Base-by-base conservation (phyloP, 345 rosid species). In the Aethionema arabicum region DNA sequence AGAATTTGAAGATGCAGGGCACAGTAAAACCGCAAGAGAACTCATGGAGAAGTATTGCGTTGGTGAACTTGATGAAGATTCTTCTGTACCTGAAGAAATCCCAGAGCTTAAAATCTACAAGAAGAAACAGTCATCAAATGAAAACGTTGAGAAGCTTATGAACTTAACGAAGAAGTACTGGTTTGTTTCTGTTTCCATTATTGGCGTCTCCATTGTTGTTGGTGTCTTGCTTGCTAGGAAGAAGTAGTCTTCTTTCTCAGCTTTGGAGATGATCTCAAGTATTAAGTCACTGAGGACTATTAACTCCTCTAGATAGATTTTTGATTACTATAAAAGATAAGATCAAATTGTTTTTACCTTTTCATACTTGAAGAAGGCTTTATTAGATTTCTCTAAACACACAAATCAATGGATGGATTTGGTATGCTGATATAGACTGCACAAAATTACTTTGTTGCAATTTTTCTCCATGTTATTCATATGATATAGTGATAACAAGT, bases 1-100 rank as follows among this genome's bases (percentile, higher is more conserved):
- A 49, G 96, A 79, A 6, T 92, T 92, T 47, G 98, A 92, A 78
- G 97, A 93, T 59, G 95, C 83, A 3, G 97, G 95, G 13, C 98
- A 89, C 63, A 85, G 95, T 78, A 21, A 80, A 45, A 60, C 57
- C 4, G 97, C 99, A 4, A 83, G 76, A 70, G 90, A 87, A 51
- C 90, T 80, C 47, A 46, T 93, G 77, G 74, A 81, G 58, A 67
- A 63, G 59, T 82, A 83, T 56, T 87, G 73, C 76, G 77, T 89
- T 0, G 97, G 97, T 11, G 95, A 92, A 84, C 77, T 92, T 4
- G 95, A 89, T 43, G 45, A 74, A 55, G 61, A 21, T 21, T 21
- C 81, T 7, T 69, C 77, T 12, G 13, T 51, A 41, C 53, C 76
- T 4, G 66, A 48, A 8, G 66, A 48, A 10, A 81, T 83, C 44